Base-by-base conservation (phyloP, 2,329 filamentous ascomycete species). In the Cercospora nicotianae region DNA sequence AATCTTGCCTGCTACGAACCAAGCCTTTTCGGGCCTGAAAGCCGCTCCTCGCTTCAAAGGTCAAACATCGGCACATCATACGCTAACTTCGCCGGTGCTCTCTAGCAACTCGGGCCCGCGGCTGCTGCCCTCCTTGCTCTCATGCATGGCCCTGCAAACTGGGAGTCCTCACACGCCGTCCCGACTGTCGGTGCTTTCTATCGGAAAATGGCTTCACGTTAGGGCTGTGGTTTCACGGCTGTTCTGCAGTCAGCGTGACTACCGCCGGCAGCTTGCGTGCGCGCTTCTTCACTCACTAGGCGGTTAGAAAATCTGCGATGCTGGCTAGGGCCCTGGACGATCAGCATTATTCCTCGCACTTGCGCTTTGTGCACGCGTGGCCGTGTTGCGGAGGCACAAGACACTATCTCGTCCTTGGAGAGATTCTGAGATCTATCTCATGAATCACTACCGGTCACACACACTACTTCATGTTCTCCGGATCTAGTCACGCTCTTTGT, bases 31-130 rank as follows among this genome's bases (percentile, higher is more conserved):
- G 16, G 26, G 42, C 61, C 36, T 23, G 13, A 23, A 42, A 28
- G 62, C 55, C 20, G 33, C 23, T 42, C 33, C 62, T 64, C 62
- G 62, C 31, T 20, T 64, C n/a, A 13, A n/a, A 28, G 62, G 62
- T 7, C 16, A 64, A 64, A 59, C 55, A 36, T 36, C 55, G 55
- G 55, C 55, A 59, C 31, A 20, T 59, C 30, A 33, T 20, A 36
- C 55, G 31, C 55, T 59, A 36, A 36, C 30, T 18, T 31, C 16
- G 20, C 39, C 62, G 62, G 62, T 18, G 6, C 13, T 8, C 23
- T 26, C 53, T 30, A 42, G 51, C 20, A 12, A 33, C 20, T 30
- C 62, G 62, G 62, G 23, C 30, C 62, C 13, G 33, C 62, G 51
- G 13, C 12, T 16, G 16, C 20, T 30, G 28, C 53, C 18, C 20